Evolutionary conservation across 2,329 filamentous ascomycete genomes (phyloP), one percentile per base, ranked within the genome.

Genomic region (Fusarium clavum): DNA sequence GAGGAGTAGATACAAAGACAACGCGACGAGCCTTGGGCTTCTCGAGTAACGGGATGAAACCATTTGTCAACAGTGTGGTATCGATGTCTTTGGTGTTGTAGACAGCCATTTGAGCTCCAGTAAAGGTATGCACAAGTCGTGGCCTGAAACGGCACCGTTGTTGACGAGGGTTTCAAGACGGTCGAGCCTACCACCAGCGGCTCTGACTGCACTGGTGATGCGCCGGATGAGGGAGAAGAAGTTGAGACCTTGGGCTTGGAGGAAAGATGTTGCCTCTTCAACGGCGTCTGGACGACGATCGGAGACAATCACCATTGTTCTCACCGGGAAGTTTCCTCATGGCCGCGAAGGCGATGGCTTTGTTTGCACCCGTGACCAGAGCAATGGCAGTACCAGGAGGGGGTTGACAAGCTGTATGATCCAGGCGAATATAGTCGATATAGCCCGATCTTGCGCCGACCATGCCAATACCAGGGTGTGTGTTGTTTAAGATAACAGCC

Each of bases 91-190:
- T 69, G 40, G 67, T 67, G 49, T 67, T 56, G 30, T 63, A 67
- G 49, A 69, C 53, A 22, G 58, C 44, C 43, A 67, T 57, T 64
- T 71, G 25, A 60, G 61, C 27, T 61, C 61, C n/a, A 59, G 57
- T 7, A 34, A 47, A 27, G 64, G 52, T 12, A 49, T 20, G 9
- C 47, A 16, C 27, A 70, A 40, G 10, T 54, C 43, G 16, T 49
- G 41, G 24, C 59, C 59, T 7, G 59, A 62, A 55, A 70, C 64
- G 55, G 61, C 54, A 30, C 70, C 70, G 54, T 67, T 69, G 55
- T 71, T 64, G 58, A 71, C 24, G 43, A 71, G 64, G 16, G 71
- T 54, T 25, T 71, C 67, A 10, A 71, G 64, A 18, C 40, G 66
- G 6, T 55, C 57, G n/a, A 66, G 72, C 4, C 43, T 45, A 6